A percentile compares a stretch with the other conserved stretches of the same genome.
These are phyloP conservation scores for Peronospora tabacina DNA, from an alignment of 352 stramenopile genomes.

Conservation along the genomic window DNA sequence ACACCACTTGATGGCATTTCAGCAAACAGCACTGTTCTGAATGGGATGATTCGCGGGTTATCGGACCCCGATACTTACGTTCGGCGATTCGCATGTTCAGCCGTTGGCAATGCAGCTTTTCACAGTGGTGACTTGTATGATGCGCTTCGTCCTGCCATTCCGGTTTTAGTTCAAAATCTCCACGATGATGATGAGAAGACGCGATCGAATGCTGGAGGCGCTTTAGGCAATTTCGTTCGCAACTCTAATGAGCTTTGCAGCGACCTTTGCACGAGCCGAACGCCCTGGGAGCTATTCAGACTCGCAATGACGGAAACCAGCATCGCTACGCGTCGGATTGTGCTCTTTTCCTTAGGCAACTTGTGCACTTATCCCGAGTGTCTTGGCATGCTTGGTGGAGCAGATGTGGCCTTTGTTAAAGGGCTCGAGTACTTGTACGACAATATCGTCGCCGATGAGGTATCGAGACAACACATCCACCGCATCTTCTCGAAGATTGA, in stretches of 20 bases:
- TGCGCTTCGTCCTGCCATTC: slow-evolving; percentile 50
- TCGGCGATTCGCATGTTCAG: slow-evolving; percentile 90
- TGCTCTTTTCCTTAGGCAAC: slow-evolving; percentile 89
- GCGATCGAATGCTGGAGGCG: slow-evolving; percentile 86
- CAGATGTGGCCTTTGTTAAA: slow-evolving; percentile 33
- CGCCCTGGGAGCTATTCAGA: slow-evolving; percentile 64
- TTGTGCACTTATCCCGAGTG: slow-evolving; percentile 77
- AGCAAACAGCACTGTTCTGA: slow-evolving; percentile 38
- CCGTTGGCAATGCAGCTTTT: slow-evolving; percentile 91
- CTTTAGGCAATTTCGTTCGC: slow-evolving; percentile 88
- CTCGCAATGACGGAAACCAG: slow-evolving; percentile 57
- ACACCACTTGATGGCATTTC: slow-evolving; percentile 9
- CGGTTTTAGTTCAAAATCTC: slow-evolving; percentile 62
- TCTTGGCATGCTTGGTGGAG: slow-evolving; percentile 40
- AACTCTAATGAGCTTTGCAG: slow-evolving; percentile 76
- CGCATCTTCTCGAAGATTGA: slow-evolving; percentile 62
- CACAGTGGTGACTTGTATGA: slow-evolving; percentile 78
- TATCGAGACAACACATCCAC: slow-evolving; percentile 61
- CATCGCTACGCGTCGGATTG: slow-evolving; percentile 64
- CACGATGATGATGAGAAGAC: slow-evolving; percentile 84
- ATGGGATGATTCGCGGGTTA: slow-evolving; percentile 51
- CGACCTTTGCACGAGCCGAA: slow-evolving; percentile 53
- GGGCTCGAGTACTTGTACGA: slow-evolving; percentile 54
- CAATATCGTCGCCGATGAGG: slow-evolving; percentile 52
- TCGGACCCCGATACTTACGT: slow-evolving; percentile 72